Base-by-base conservation (phyloP, 148 eudicot genomes). In the Linanthus parryae region DNA sequence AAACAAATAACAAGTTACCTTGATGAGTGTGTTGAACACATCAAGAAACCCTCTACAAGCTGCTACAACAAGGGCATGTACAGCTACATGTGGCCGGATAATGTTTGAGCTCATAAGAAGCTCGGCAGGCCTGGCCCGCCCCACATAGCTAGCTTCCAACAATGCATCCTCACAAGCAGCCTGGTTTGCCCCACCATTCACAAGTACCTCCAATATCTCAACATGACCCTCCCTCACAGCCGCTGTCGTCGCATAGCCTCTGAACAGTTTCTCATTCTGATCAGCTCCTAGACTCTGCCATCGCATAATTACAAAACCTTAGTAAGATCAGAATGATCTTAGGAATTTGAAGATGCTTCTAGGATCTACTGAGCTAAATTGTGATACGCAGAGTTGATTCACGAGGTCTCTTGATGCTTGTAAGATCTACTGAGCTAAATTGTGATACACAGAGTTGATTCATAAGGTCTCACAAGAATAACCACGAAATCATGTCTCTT, bases 171-270 rank as follows among this genome's bases (percentile, higher is more conserved):
- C 92, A 54, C 75, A 80, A 36, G 87, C 84, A 9, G 63, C 54
- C 49, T 75, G 87, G 48, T 49, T 54, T 14, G 70, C 74, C 48
- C 82, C 77, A 46, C 63, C 73, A 53, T 62, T 69, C 27, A 84
- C 35, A 29, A 84, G 69, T 44, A 65, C 48, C 70, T 84, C 77
- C 42, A 84, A 67, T 66, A 78, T 66, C 54, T 78, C 79, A 16
- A 80, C 31, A 64, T 80, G 81, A 43, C 76, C 79, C 58, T 79
- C 80, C 56, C 92, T 66, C 12, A 71, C 80, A 11, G 92, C 86
- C 12, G 87, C 92, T 18, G 92, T 84, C 6, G 74, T 70, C 18
- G 87, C 87, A 63, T 72, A 80, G 30, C 92, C 92, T 40, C 81
- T 75, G 67, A 84, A 84, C 44, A 84, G 56, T 59, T 75, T 80